Percentiles rank a stretch among this genome's conserved stretches.
Evolutionary conservation across 495 filamentous ascomycete genomes (phyloP).

Genomic region (Pyronema domesticum): DNA sequence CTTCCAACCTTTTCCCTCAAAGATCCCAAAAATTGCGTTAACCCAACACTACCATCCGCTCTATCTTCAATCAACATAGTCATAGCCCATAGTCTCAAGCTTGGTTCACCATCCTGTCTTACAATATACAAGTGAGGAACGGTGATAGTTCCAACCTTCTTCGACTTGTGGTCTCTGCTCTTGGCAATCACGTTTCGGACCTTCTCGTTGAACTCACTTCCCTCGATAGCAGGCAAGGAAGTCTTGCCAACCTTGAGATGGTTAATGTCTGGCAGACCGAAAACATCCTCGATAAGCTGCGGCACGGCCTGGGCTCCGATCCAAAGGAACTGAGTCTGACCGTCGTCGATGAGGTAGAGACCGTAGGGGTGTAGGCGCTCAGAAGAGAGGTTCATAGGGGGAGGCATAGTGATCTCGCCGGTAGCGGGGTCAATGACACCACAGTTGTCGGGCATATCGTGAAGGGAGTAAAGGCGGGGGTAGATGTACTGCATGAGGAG

Average conservation of each 20-base stretch:
- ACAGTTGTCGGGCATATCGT: conserved; percentile 94
- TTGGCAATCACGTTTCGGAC: conserved; percentile 79
- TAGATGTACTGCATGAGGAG: conserved; percentile 96
- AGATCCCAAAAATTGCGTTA: conserved; percentile 80
- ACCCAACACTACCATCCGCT: conserved; percentile 79
- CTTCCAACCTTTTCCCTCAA: conserved; percentile 86
- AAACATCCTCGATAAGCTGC: conserved; percentile 75
- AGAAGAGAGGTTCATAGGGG: conserved; percentile 69
- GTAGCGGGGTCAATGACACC: conserved; percentile 70
- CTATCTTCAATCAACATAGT: conserved; percentile 90
- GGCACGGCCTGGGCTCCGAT: conserved; percentile 83
- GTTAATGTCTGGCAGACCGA: conserved; percentile 60
- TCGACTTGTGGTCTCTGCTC: conserved; percentile 67
- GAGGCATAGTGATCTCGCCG: conserved; percentile 74
- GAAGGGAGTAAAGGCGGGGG: conserved; percentile 78
- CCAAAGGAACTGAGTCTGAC: conserved; percentile 96
- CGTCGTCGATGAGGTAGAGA: conserved; percentile 94
- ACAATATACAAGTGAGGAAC: conserved; percentile 87
- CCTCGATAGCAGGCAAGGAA: conserved; percentile 66
- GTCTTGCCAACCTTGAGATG: conserved; percentile 84
- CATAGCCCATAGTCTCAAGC: conserved; percentile 88
- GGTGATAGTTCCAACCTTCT: conserved; percentile 76
- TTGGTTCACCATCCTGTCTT: conserved; percentile 87
- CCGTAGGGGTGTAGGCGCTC: conserved; percentile 78
- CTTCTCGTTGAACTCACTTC: conserved; percentile 79